Base-by-base conservation (phyloP, 2,329 filamentous ascomycete species). In the Penicillium brasilianum region DNA sequence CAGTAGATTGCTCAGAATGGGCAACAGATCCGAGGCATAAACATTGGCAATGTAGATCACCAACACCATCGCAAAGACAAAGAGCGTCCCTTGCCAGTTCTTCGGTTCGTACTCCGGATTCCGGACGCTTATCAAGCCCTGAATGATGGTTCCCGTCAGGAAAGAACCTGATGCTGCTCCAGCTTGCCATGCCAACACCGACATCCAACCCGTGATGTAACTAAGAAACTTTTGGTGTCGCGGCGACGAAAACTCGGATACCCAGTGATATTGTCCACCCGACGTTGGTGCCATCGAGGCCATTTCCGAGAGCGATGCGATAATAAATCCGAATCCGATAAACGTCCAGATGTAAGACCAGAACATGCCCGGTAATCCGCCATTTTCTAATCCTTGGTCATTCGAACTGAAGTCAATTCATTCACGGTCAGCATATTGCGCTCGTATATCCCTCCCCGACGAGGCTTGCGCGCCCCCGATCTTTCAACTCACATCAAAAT, bases 311-410 rank as follows among this genome's bases (percentile, higher is more conserved):
- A 94, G 81, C 4, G 76, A 77, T 16, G 67, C 65, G 32, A 78
- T 72, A 18, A 93, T 82, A 25, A 87, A 88, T 7, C 90, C 89
- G 28, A 90, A 84, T 0, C 90, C 88, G 7, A 93, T 87, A 18
- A 89, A 78, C 32, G 88, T 77, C 65, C 73, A 74, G 6, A 78
- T 59, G 58, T 71, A 78, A 0, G 72, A 69, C 70, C 71, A 73
- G 41, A 71, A 68, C 60, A 72, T 49, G 16, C 69, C 72, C 4
- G 70, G 62, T n/a, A 67, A 53, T 3, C 72, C 71, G 1, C 70
- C 70, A 59, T 74, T 65, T 18, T 65, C 57, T 8, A 73, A 58
- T 0, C 71, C 72, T 30, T 71, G 55, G 2, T 61, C 65, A 11
- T 72, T 68, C 0, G 69, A 69, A 25, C 69, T 74, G 22, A 4